Evolutionary conservation across 148 eudicot species (phyloP), one percentile per base, ranked within the genome.

Genomic region (Fagopyrum tataricum): DNA sequence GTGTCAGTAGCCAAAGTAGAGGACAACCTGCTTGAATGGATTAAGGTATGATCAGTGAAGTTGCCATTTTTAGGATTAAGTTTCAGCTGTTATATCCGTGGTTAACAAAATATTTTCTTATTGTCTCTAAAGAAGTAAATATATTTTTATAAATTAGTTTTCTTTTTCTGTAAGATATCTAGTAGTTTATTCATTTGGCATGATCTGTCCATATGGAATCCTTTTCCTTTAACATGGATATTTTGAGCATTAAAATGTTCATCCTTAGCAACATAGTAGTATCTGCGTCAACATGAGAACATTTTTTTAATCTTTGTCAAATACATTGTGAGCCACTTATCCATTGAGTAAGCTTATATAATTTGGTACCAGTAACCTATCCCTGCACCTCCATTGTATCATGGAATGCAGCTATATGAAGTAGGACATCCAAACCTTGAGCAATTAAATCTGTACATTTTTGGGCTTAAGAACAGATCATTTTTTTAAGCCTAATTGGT

Each of bases 1-100:
- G 97, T 92, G 4, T 92, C 99, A 21, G 99, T 96, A 31, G 96
- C 92, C 55, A 92, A 96, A 90, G 99, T 92, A 40, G 99, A 96
- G 83, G 86, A 92, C 76, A 90, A 75, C 81, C 92, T 96, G 79
- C 86, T 90, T 76, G 99, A 96, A 78, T 96, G 99, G 99, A 88
- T 96, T 42, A 82, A 96, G 99, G 99, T 96, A 88, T 62, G 73
- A 59, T 76, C 3, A 74, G 12, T 40, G 48, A 24, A 42, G 31
- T 61, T 44, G 56, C 39, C 9, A 21, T 11, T 56, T 56, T 12
- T 48, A 13, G 4, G 11, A 4, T 9, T 12, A 9, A 20, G 11
- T 11, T 59, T 59, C 21, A 55, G 61, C 20, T 21, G 21, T n/a
- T 55, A n/a, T 11, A 24, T 59, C 55, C 3, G 18, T 49, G 55